These are phyloP conservation scores for Phalaenopsis hybrid DNA, from an alignment of 116 monocot species.

Conservation along the genomic window DNA sequence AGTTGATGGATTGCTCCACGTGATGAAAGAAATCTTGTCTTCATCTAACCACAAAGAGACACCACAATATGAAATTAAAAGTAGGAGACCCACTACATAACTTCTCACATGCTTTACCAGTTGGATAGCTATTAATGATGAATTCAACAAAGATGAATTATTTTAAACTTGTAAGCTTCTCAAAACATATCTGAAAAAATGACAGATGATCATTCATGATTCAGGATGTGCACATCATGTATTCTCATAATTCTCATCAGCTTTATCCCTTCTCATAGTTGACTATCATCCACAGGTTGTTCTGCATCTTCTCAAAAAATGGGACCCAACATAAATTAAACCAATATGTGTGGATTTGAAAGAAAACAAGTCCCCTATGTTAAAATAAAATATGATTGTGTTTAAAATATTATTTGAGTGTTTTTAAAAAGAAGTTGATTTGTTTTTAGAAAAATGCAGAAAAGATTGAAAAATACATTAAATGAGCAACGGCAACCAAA, in stretches of 20 bases:
- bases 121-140: not conserved
- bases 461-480: not conserved
- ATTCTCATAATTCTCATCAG: not conserved
- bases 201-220: not conserved
- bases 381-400: no score
- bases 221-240: not conserved
- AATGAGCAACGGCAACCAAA: not conserved
- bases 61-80: not conserved
- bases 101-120: slow-evolving; percentile 5
- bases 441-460: no score
- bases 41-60: not conserved
- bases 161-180: not conserved
- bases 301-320: not conserved
- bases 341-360: no score
- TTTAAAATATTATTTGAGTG: no score
- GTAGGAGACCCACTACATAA: not conserved
- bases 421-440: no score
- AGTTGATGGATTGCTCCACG: slow-evolving; percentile 3
- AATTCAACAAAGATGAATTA: not conserved
- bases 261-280: not conserved
- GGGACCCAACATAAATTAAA: not conserved
- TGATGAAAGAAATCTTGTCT: slow-evolving; percentile 1
- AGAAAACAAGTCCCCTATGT: no score
- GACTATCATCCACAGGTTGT: not conserved
- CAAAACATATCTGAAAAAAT: not conserved